Evolutionary conservation across 257 asterid species (phyloP).

Genomic region (Solanum arcanum): DNA sequence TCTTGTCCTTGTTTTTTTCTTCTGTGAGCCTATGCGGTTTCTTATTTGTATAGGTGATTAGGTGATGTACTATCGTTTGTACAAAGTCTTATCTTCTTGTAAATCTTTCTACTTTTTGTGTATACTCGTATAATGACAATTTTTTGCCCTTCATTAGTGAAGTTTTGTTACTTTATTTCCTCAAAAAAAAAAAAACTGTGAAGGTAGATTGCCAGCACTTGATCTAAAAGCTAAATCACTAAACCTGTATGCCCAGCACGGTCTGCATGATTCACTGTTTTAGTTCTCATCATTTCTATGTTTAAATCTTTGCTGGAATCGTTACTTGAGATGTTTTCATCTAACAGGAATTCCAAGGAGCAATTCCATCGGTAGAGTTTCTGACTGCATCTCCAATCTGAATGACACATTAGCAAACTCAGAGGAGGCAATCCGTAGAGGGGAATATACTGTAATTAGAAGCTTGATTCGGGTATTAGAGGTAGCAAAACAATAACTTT

Average conservation of each 20-base stretch:
- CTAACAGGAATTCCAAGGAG: constrained; percentile 69
- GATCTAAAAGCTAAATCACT: neutral
- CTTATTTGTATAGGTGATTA: neutral
- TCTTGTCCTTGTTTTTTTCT: neutral
- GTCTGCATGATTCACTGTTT: constrained; percentile 1
- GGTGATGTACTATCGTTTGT: neutral
- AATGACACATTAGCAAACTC: constrained; percentile 53
- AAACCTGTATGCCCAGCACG: neutral
- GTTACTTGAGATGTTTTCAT: constrained; percentile 9
- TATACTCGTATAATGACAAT: neutral
- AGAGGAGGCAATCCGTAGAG: constrained; percentile 84
- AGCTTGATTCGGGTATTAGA: constrained; percentile 93
- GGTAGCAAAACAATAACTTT: constrained; percentile 34
- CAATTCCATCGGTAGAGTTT: constrained; percentile 66
- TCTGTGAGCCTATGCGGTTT: neutral
- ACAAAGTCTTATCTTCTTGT: neutral
- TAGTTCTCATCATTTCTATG: neutral
- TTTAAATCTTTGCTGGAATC: constrained; percentile 5
- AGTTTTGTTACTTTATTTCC: neutral
- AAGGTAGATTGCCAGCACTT: neutral
- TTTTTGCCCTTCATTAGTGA: neutral
- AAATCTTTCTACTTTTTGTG: neutral
- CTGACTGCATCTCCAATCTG: constrained; percentile 52
- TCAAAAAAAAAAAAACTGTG: neutral
- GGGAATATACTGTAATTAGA: constrained; percentile 92